Base-by-base conservation (phyloP, 2,329 filamentous ascomycete species). In the Botrytis sinoallii region DNA sequence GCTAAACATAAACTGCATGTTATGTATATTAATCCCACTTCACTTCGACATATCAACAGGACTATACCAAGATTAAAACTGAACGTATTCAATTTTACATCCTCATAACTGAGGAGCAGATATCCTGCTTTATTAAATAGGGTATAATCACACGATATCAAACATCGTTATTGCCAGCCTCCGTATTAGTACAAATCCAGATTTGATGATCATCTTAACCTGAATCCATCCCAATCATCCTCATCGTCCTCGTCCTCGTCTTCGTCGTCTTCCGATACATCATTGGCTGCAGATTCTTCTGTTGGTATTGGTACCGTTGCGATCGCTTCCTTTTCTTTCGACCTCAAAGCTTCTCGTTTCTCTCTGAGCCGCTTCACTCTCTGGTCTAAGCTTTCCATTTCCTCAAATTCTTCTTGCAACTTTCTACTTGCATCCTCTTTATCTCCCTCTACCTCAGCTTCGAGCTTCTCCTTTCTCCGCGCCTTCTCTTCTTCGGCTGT, bases 351-450 rank as follows among this genome's bases (percentile, higher is more conserved):
- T 79, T 95, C 93, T 65, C 92, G 85, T 81, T 89, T 90, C 79
- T 93, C 89, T 80, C 92, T 91, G 71, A 95, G 82, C 75, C 85
- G 86, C 74, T 86, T 85, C 20, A 95, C 91, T 10, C 92, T 88
- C 70, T 89, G 88, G 81, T 95, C 93, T 64, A 95, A 86, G 79
- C 90, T 88, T 80, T 92, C 91, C 93, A 95, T 95, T 80, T 94
- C 91, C 74, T 94, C 92, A 77, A 95, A 92, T 81, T 95, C 93
- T 59, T 91, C 89, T 82, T 94, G 91, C 73, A 95, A 83, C 44
- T 91, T 89, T 35, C 91, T 86, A 60, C 88, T 88, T 1, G 93
- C 93, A 78, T 96, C 93, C 80, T 96, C 93, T 73, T 88, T 88
- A 80, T 94, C 92, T 57, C 90, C 91, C 73, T 88, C 87, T 1